Conservation (phyloP, 352 stramenopile genomes). For the Phytophthora aleatoria region DNA sequence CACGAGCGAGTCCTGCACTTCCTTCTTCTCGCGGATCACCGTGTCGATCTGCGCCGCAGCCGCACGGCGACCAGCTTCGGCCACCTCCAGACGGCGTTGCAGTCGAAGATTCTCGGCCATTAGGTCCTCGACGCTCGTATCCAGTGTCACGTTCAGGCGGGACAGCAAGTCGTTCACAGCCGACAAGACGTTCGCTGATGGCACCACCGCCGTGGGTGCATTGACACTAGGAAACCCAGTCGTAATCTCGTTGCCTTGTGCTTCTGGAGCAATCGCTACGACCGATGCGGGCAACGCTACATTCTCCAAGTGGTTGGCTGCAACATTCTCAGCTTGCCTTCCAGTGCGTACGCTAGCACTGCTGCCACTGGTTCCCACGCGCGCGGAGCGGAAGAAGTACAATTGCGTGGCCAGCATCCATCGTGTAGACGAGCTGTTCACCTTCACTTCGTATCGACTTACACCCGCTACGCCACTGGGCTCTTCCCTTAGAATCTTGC, state of each 20-base stretch:
- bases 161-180: slow-evolving; percentile 79
- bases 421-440: slow-evolving; percentile 43
- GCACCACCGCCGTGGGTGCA: slow-evolving; percentile 13
- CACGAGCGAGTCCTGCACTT: slow-evolving; percentile 71
- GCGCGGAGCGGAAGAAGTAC: slow-evolving; percentile 72
- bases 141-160: slow-evolving; percentile 72
- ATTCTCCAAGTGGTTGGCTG: slow-evolving; percentile 2
- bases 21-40: slow-evolving; percentile 74
- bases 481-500: slow-evolving; percentile 58
- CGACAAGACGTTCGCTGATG: slow-evolving; percentile 61
- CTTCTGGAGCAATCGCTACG: slow-evolving; percentile 23
- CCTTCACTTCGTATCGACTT: slow-evolving; percentile 65
- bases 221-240: slow-evolving; percentile 12
- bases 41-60: slow-evolving; percentile 70
- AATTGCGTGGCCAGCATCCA: slow-evolving; percentile 65
- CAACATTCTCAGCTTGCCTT: neutral
- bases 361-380: slow-evolving; percentile 30
- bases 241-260: slow-evolving; percentile 17
- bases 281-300: slow-evolving; percentile 29
- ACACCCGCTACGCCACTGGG: slow-evolving; percentile 41
- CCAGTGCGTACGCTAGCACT: slow-evolving; percentile 1
- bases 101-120: slow-evolving; percentile 69
- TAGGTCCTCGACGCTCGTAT: slow-evolving; percentile 67
- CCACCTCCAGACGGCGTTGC: slow-evolving; percentile 61
- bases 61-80: slow-evolving; percentile 63